Base-by-base conservation (phyloP, 2,329 filamentous ascomycete species). In the Nemania serpens region DNA sequence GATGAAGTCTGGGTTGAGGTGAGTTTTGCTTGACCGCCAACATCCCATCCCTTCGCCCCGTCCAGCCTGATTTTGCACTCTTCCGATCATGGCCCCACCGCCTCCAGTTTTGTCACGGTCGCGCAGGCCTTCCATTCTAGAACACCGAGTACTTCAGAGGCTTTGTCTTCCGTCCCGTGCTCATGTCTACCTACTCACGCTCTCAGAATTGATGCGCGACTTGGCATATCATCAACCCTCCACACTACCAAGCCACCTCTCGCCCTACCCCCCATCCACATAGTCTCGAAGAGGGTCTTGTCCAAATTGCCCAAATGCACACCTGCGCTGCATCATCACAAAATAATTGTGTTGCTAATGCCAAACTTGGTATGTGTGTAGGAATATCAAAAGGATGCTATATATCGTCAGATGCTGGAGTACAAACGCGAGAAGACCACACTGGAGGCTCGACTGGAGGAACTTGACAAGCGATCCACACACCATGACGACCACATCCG, bases 341-440 rank as follows among this genome's bases (percentile, higher is more conserved):
- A 66, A 63, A 68, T 65, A 57, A 47, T 62, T 65, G 68, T 65
- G 61, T 70, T 69, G 70, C 73, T 79, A 75, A 76, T 53, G 18
- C 22, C 72, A 69, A 70, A 72, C 71, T 73, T 65, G 74, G 76
- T 49, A 68, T 73, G 63, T 73, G 63, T 76, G 70, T 77, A 96
- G 92, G 87, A 90, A 74, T 95, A 90, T 72, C 91, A 94, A 78
- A 99, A 98, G 79, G 95, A 97, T 80, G 95, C 95, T 66, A 97
- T 99, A 75, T 89, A 91, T 71, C 91, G 96, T 60, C 94, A 97
- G 79, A 97, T 99, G 93, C 91, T 93, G 74, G 95, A 98, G 78
- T 97, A 96, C 78, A 97, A 96, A 78, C 88, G 95, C 69, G 92
- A 96, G 75, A 93, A 93, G 74, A 83, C 84, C 59, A 90, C 90